These are phyloP conservation scores for Harringtonia lauricola DNA, from an alignment of 2,329 filamentous ascomycete genomes.

Conservation along the genomic window DNA sequence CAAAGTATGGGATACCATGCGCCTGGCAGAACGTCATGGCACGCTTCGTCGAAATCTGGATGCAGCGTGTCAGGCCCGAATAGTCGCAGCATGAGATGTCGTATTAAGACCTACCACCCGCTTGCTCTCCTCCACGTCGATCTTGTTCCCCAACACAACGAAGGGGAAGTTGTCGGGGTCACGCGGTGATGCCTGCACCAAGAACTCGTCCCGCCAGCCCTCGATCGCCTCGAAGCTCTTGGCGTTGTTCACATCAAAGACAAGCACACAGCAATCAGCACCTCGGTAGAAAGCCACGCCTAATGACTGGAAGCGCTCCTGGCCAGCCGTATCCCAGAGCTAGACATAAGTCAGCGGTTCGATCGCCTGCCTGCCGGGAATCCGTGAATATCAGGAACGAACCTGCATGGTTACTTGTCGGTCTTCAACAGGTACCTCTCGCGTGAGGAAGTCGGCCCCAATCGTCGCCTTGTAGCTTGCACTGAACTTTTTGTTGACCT, in stretches of 20 bases:
- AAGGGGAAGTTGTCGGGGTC: constrained; percentile 98
- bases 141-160: constrained; percentile 97
- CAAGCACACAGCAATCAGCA: constrained; percentile 93
- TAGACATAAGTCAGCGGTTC: constrained; percentile 25
- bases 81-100: too few relatives aligned
- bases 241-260: constrained; percentile 97
- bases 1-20: constrained; percentile 96
- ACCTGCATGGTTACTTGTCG: constrained; percentile 91
- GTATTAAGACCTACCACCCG: constrained; percentile 55
- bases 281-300: constrained; percentile 96
- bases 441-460: constrained; percentile 94
- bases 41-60: constrained; percentile 81
- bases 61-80: neutral
- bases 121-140: constrained; percentile 97
- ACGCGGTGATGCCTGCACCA: constrained; percentile 92
- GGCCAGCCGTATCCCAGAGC: constrained; percentile 97
- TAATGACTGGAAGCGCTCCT: constrained; percentile 94
- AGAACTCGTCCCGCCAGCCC: constrained; percentile 96
- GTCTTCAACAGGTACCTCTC: constrained; percentile 95
- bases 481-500: constrained; percentile 99
- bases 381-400: constrained; percentile 8
- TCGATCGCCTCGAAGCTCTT: constrained; percentile 98
- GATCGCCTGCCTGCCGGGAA: neutral
- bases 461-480: constrained; percentile 99
- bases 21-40: constrained; percentile 97